A percentile compares a stretch with the other conserved stretches of the same genome.
phyloP scores from a whole-genome alignment of 1,284 basidiomycete species.

The Ustilago cynodontis region DNA sequence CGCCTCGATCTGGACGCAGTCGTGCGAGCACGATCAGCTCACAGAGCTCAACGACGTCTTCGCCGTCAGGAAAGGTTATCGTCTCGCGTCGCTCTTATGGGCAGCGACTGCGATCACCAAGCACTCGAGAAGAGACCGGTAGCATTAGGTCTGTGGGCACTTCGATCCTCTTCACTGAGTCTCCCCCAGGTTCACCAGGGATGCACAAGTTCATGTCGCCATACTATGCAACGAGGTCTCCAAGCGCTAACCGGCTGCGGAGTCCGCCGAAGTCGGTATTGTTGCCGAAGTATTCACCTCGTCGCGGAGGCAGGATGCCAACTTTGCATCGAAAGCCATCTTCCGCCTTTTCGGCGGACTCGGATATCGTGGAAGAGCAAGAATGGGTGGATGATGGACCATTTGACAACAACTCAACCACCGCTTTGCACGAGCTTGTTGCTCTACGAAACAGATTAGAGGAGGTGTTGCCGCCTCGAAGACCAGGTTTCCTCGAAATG shows the following conservation, averaged over 20 bases:
- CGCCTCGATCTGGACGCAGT: constrained; percentile 35
- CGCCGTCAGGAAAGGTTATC: constrained; percentile 43
- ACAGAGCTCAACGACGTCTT: constrained; percentile 36
- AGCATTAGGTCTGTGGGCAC: constrained; percentile 45
- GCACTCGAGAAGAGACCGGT: constrained; percentile 20
- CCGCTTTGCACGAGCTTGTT: neutral
- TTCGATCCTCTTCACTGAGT: constrained; percentile 38
- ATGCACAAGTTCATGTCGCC: constrained; percentile 35
- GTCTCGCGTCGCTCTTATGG: constrained; percentile 47
- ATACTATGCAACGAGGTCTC: constrained; percentile 5
- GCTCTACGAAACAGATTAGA: constrained; percentile 14
- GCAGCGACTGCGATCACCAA: constrained; percentile 22
- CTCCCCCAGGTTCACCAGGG: constrained; percentile 25
- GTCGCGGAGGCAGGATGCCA: neutral
- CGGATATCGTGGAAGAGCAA: constrained; percentile 18
- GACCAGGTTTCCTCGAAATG: constrained; percentile 47
- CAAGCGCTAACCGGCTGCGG: constrained; percentile 10
- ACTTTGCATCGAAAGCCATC: constrained; percentile 16
- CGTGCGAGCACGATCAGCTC: constrained; percentile 51
- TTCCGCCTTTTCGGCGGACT: constrained; percentile 16
- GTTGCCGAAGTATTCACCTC: constrained; percentile 28
- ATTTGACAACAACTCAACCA: neutral
- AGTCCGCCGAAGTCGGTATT: constrained; percentile 26
- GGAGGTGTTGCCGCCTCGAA: constrained; percentile 6
- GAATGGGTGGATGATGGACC: constrained; percentile 37